These are phyloP conservation scores for Mesotaenium endlicherianum DNA, from an alignment of 139 green algal species.

Conservation along the genomic window DNA sequence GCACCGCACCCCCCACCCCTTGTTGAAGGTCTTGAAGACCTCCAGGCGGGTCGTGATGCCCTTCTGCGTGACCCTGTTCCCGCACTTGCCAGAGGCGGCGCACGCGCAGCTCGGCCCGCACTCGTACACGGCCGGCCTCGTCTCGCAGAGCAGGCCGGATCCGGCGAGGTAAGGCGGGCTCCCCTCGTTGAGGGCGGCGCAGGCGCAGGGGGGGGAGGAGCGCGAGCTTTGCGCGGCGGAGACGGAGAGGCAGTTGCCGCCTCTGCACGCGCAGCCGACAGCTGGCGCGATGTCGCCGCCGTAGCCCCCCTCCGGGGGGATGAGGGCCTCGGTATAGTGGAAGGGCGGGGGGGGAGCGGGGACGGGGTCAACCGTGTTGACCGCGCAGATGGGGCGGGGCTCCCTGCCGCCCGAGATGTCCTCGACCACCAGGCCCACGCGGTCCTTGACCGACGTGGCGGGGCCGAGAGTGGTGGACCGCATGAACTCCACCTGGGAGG, in stretches of 20 bases:
- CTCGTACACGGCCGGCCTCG: constrained; percentile 19
- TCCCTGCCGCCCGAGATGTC: constrained; percentile 33
- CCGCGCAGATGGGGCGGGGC: constrained; percentile 4
- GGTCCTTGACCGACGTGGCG: constrained; percentile 11
- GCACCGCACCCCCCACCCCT: constrained; percentile 52
- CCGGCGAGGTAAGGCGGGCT: constrained; percentile 30
- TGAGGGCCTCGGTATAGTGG: constrained; percentile 24
- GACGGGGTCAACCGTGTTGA: constrained; percentile 45
- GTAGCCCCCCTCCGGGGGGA: too few species aligned
- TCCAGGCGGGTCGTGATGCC: constrained; percentile 34
- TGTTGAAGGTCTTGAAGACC: constrained; percentile 45
- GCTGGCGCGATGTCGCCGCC: background rate
- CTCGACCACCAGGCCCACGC: background rate
- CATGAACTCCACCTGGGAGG: constrained; percentile 36
- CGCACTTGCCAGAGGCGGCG: background rate
- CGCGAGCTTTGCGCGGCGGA: too few species aligned
- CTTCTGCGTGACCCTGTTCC: constrained; percentile 36
- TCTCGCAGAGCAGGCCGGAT: constrained; percentile 8
- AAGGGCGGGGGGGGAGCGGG: constrained; percentile 27
- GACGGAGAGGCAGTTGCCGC: too few species aligned
- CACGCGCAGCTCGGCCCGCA: constrained; percentile 34
- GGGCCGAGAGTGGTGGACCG: background rate
- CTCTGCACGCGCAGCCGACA: background rate
- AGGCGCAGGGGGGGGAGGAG: too few species aligned
- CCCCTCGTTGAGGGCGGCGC: constrained; percentile 16